Conservation (phyloP, 2,329 filamentous ascomycete genomes). For the Alternaria sp. region DNA sequence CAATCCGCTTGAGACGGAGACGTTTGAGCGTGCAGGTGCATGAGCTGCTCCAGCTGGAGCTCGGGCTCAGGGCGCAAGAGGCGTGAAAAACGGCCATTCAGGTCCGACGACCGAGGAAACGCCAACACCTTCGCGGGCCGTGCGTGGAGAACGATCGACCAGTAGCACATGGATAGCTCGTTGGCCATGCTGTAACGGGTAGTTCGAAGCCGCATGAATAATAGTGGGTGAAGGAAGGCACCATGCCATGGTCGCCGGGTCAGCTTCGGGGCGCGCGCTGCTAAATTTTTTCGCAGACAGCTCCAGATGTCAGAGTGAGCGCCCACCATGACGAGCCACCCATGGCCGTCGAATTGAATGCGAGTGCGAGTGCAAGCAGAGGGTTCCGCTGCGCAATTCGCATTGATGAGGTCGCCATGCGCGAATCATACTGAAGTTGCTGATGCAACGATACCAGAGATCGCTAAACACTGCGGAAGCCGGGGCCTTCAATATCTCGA, state of each 20-base stretch:
- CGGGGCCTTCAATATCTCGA: slow-evolving; percentile 33
- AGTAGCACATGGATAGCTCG: slow-evolving; percentile 24
- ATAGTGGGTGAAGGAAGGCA: slow-evolving; percentile 6
- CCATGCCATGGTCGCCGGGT: slow-evolving; percentile 15
- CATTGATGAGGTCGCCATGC: background rate
- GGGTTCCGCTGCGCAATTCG: background rate
- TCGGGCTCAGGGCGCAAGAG: slow-evolving; percentile 28
- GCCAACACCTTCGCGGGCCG: slow-evolving; percentile 34
- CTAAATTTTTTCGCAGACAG: slow-evolving; percentile 8
- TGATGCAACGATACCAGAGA: slow-evolving; percentile 33
- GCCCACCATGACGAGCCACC: background rate
- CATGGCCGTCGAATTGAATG: background rate
- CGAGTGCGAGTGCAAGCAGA: background rate
- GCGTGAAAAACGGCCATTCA: slow-evolving; percentile 39
- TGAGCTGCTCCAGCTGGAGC: slow-evolving; percentile 40
- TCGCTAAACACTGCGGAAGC: slow-evolving; percentile 34
- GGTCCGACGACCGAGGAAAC: slow-evolving; percentile 33
- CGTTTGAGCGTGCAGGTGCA: slow-evolving; percentile 40
- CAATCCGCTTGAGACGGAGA: slow-evolving; percentile 34
- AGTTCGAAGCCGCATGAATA: slow-evolving; percentile 21
- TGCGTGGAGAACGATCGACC: slow-evolving; percentile 40
- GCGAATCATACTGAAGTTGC: slow-evolving; percentile 26
- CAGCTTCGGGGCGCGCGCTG: slow-evolving; percentile 20
- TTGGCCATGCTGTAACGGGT: slow-evolving; percentile 23
- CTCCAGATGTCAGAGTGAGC: slow-evolving; percentile 3